Evolutionary conservation across 2,329 filamentous ascomycete genomes (phyloP).

Genomic region (Penicillium sp.): DNA sequence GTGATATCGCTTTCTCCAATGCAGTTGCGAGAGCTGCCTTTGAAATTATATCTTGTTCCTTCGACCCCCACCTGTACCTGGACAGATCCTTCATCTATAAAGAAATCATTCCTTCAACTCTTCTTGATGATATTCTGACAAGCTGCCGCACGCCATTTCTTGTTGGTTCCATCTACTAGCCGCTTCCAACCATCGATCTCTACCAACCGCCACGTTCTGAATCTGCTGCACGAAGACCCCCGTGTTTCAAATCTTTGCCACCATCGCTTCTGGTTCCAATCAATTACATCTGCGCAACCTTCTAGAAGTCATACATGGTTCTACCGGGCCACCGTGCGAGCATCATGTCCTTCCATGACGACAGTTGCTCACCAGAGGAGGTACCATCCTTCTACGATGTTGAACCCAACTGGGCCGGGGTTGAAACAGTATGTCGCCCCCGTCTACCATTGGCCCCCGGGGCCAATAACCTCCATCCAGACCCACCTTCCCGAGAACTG

Average conservation of each 20-base stretch:
- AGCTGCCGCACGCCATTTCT: not conserved
- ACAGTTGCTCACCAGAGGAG: conserved; percentile 25
- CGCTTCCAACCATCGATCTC: conserved; percentile 6
- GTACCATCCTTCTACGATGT: conserved; percentile 32
- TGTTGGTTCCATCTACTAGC: conserved; percentile 10
- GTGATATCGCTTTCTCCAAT: conserved; percentile 26
- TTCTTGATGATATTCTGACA: not conserved
- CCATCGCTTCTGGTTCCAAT: conserved; percentile 20
- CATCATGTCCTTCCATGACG: conserved; percentile 30
- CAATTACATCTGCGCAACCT: conserved; percentile 7
- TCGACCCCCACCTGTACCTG: conserved; percentile 12
- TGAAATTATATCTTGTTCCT: conserved; percentile 22
- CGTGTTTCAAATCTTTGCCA: conserved; percentile 27
- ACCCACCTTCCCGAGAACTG: not conserved
- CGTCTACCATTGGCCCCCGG: not conserved
- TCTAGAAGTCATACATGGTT: conserved; percentile 26
- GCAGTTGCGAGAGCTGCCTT: conserved; percentile 26
- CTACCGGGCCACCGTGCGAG: conserved; percentile 15
- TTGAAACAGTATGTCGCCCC: conserved; percentile 31
- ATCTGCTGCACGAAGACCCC: conserved; percentile 17
- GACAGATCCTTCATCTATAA: conserved; percentile 20
- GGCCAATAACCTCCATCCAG: not conserved
- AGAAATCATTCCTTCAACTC: conserved; percentile 2
- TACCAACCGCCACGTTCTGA: conserved; percentile 10
- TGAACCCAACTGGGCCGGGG: conserved; percentile 28